phyloP scores from a whole-genome alignment of 176 grass and related monocot species.

The Triticum monococcum region DNA sequence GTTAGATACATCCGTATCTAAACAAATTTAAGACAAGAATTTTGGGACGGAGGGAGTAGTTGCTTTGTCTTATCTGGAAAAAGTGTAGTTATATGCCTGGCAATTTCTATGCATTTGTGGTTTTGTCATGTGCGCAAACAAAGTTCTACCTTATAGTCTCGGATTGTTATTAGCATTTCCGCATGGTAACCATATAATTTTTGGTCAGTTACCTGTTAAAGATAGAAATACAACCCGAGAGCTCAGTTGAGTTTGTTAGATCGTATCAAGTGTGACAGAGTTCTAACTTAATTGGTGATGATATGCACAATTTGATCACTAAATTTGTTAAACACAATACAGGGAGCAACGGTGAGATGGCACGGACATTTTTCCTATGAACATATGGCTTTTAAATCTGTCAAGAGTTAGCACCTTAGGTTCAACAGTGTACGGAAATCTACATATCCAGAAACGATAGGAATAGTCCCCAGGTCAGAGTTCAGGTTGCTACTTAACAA shows the following conservation, averaged over 20 bases:
- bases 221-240: background rate
- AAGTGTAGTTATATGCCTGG: background rate
- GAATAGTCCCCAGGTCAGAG: background rate
- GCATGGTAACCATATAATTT: background rate
- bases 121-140: background rate
- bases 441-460: slow-evolving; percentile 1
- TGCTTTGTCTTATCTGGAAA: background rate
- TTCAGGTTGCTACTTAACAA: background rate
- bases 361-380: background rate
- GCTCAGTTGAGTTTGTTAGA: background rate
- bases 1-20: no score
- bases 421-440: background rate
- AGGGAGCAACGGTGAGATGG: background rate
- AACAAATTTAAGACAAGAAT: no score
- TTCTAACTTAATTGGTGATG: slow-evolving; percentile 16
- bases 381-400: background rate
- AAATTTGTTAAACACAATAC: background rate
- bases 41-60: background rate
- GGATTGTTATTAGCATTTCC: background rate
- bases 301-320: background rate
- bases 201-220: background rate
- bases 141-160: background rate
- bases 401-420: background rate
- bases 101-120: background rate
- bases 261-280: background rate